Evolutionary conservation across 371 early-diverging fungal genomes (phyloP).

Genomic region (Rhizoclosmatium hyalinum): DNA sequence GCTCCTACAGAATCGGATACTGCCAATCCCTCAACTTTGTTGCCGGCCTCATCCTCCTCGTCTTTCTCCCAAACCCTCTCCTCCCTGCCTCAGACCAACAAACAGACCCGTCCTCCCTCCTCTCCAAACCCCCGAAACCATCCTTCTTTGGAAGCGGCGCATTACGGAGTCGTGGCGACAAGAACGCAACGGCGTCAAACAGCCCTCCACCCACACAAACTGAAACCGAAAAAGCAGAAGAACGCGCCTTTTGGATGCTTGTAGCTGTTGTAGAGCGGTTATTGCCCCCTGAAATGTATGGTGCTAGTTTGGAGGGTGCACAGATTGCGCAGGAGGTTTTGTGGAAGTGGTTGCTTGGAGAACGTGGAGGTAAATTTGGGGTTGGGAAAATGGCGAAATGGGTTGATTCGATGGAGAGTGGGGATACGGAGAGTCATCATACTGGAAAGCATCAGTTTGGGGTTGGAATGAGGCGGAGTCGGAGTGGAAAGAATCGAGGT

Average conservation of each 20-base stretch:
- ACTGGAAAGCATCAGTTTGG: background rate
- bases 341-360: slow-evolving; percentile 51
- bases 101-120: background rate
- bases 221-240: slow-evolving; percentile 55
- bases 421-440: background rate
- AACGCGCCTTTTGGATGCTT: slow-evolving; percentile 82
- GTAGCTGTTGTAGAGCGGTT: slow-evolving; percentile 75
- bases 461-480: slow-evolving; percentile 12
- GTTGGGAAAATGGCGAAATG: slow-evolving; percentile 48
- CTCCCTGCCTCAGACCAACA: background rate
- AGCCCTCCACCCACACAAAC: background rate
- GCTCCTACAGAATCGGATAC: slow-evolving; percentile 72
- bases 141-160: background rate
- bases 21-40: slow-evolving; percentile 86
- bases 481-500: slow-evolving; percentile 2
- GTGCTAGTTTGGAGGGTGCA: slow-evolving; percentile 78
- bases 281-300: slow-evolving; percentile 80
- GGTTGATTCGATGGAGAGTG: slow-evolving; percentile 41
- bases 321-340: slow-evolving; percentile 79
- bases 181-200: background rate
- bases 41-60: slow-evolving; percentile 77
- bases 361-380: slow-evolving; percentile 48
- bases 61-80: slow-evolving; percentile 55
- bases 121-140: background rate
- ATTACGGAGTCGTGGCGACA: background rate